Base-by-base conservation (phyloP, 352 stramenopile genomes). In the Phytophthora fragariae region DNA sequence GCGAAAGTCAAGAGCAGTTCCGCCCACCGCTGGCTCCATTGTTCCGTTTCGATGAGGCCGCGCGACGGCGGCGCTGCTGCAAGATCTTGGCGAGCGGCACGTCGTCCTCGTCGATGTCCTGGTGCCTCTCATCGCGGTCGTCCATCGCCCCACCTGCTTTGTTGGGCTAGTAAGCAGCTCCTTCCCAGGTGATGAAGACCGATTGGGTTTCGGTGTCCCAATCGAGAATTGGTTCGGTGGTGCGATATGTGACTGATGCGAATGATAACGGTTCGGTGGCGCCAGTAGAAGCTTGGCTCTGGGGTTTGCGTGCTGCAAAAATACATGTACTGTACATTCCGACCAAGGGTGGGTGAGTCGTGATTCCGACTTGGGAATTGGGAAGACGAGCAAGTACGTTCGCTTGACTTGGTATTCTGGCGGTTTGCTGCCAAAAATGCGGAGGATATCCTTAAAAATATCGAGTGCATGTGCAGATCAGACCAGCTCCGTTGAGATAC, bases 1-100 rank as follows among this genome's bases (percentile, higher is more conserved):
- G 61, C 75, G 24, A 27, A 72, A 57, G 59, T 70, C 57, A 76
- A 70, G 62, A 68, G 71, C 58, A 68, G 55, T 17, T n/a, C 33
- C 21, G 53, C 60, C 37, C 29, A 68, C 69, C 64, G 58, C 61
- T 78, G 70, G 62, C 66, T 54, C 19, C 54, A 76, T 54, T 73
- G 12, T 35, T 68, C 62, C 15, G 56, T 53, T 61, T 60, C 27
- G 52, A 47, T 15, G 8, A 39, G 10, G 47, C 37, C n/a, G 56
- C 33, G 35, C 64, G 73, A 52, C 64, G 65, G 21, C 66, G 44
- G 35, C 35, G 35, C 44, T 50, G 70, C 33, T 70, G 55, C 14
- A 76, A 62, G 21, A 81, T 58, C 24, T 8, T 64, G 21, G 62
- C 33, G 9, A 81, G 63, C 41, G 71, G 66, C 1, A 74, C 57